phyloP scores from a whole-genome alignment of 2,329 filamentous ascomycete genomes.

The Fusarium fujikuroi region DNA sequence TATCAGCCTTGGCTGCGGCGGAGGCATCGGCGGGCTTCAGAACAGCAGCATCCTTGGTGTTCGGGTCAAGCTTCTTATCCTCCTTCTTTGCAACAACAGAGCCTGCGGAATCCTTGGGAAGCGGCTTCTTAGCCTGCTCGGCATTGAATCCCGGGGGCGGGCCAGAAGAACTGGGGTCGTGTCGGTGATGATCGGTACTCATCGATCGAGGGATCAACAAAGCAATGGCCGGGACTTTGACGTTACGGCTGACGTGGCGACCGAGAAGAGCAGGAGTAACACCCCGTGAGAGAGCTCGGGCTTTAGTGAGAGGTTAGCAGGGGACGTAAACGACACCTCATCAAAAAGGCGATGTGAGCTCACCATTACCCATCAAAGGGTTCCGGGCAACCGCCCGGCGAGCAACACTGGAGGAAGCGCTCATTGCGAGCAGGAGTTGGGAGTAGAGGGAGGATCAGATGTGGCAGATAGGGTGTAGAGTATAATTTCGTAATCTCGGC shows the following conservation, averaged over 20 bases:
- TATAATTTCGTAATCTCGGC: conserved; percentile 11
- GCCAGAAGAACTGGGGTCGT: conserved; percentile 62
- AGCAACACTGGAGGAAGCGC: conserved; percentile 66
- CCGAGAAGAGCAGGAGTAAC: conserved; percentile 59
- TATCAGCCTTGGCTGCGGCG: conserved; percentile 50
- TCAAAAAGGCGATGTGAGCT: conserved; percentile 37
- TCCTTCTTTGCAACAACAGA: conserved; percentile 51
- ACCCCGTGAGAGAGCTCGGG: conserved; percentile 59
- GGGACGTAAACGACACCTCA: neutral
- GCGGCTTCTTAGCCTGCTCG: conserved; percentile 88
- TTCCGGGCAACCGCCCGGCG: conserved; percentile 65
- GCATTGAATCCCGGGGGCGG: conserved; percentile 92
- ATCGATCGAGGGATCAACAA: conserved; percentile 68
- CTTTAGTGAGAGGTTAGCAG: conserved; percentile 49
- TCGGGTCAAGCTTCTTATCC: conserved; percentile 47
- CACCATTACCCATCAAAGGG: conserved; percentile 62
- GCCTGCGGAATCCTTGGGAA: conserved; percentile 64
- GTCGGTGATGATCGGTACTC: conserved; percentile 68
- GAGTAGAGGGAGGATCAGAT: conserved; percentile 11
- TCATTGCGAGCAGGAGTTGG: conserved; percentile 56
- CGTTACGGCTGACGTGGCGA: conserved; percentile 59
- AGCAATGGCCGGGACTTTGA: conserved; percentile 63
- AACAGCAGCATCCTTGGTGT: conserved; percentile 16
- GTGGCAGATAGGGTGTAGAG: conserved; percentile 12
- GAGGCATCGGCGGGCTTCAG: conserved; percentile 41